These are phyloP conservation scores for Gilbertella persicaria DNA, from an alignment of 371 early-diverging fungal genomes.

Conservation along the genomic window DNA sequence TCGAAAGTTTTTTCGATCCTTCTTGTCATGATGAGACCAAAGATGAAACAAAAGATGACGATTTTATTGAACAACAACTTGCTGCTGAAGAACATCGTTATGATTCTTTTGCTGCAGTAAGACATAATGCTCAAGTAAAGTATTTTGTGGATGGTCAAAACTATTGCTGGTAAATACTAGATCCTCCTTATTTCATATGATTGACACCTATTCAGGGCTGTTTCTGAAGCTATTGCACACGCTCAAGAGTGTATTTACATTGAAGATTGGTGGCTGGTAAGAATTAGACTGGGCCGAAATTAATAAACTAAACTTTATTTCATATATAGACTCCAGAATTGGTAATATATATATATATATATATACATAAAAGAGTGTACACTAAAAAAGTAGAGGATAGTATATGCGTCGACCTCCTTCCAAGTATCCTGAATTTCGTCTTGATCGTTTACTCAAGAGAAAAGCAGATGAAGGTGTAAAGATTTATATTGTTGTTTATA, in stretches of 20 bases:
- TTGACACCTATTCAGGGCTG: constrained; percentile 40
- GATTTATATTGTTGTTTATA: constrained; percentile 90
- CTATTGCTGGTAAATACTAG: constrained; percentile 72
- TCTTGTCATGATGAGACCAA: background rate
- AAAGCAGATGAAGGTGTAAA: constrained; percentile 90
- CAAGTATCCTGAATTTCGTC: constrained; percentile 74
- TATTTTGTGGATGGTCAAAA: constrained; percentile 85
- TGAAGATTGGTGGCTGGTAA: constrained; percentile 92
- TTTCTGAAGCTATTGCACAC: constrained; percentile 76
- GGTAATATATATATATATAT: constrained; percentile 23
- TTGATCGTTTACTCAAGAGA: constrained; percentile 81
- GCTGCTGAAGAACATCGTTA: constrained; percentile 62
- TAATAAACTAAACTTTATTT: constrained; percentile 1
- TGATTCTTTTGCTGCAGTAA: constrained; percentile 82
- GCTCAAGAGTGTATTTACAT: constrained; percentile 83
- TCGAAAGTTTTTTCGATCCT: constrained; percentile 29
- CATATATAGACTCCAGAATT: constrained; percentile 45
- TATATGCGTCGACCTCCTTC: constrained; percentile 82
- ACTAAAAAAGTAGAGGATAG: constrained; percentile 24
- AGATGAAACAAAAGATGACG: constrained; percentile 29
- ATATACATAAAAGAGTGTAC: background rate
- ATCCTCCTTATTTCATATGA: too few relatives aligned
- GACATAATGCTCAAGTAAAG: constrained; percentile 65
- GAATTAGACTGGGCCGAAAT: background rate
- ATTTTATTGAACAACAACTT: constrained; percentile 23